Percentiles rank a stretch among this genome's conserved stretches.
These are phyloP conservation scores for Penicillium manginii DNA, from an alignment of 495 filamentous ascomycete genomes.

Conservation along the genomic window DNA sequence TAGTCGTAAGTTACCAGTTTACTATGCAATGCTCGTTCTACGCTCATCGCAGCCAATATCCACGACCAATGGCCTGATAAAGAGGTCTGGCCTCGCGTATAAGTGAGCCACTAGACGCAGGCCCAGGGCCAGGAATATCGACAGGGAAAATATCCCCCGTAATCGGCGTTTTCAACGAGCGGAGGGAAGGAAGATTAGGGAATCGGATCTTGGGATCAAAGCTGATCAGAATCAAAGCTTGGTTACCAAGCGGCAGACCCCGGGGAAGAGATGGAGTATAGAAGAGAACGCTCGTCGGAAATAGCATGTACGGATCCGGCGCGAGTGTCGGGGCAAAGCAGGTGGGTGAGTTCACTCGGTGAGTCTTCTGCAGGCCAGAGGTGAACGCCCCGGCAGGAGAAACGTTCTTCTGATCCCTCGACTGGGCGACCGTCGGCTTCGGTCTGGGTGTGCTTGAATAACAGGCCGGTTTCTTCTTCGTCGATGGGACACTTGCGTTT, in stretches of 20 bases:
- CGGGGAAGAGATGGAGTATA: slow-evolving; percentile 58
- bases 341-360: slow-evolving; percentile 47
- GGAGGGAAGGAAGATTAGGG: slow-evolving; percentile 24
- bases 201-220: slow-evolving; percentile 63
- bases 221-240: slow-evolving; percentile 61
- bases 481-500: slow-evolving; percentile 45
- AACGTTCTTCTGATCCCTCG: slow-evolving; percentile 49
- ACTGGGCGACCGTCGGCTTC: slow-evolving; percentile 29
- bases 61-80: slow-evolving; percentile 39
- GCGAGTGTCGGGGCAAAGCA: slow-evolving; percentile 61
- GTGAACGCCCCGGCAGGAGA: slow-evolving; percentile 51
- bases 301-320: slow-evolving; percentile 52
- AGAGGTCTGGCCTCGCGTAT: slow-evolving; percentile 38
- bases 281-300: slow-evolving; percentile 63
- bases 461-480: slow-evolving; percentile 38
- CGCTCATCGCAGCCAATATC: slow-evolving; percentile 40
- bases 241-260: slow-evolving; percentile 42
- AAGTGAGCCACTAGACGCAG: slow-evolving; percentile 22
- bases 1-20: neutral
- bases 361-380: slow-evolving; percentile 64
- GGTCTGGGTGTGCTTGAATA: slow-evolving; percentile 39
- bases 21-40: neutral
- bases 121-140: neutral
- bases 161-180: slow-evolving; percentile 12
- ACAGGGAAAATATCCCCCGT: slow-evolving; percentile 9